phyloP scores from a whole-genome alignment of 805 yeast species.

The Wickerhamiella sergipiensis region DNA sequence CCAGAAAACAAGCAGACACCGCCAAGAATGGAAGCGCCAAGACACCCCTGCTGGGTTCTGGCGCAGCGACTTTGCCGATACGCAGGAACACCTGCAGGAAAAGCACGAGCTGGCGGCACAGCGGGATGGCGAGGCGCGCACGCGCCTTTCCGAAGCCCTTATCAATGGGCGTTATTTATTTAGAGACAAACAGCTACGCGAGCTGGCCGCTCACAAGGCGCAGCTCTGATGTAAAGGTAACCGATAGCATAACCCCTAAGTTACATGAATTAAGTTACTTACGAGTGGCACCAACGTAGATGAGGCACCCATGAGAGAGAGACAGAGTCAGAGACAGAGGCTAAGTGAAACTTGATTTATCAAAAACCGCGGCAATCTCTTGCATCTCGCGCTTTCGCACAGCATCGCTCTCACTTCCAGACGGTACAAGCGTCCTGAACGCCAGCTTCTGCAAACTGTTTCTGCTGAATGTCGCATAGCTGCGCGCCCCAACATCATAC shows the following conservation, averaged over 20 bases:
- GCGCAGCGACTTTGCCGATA: constrained; percentile 43
- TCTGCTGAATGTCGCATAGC: neutral
- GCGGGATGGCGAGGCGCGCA: constrained; percentile 22
- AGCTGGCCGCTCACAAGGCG: neutral
- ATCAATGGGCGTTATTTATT: constrained; percentile 7
- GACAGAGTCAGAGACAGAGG: too few species aligned
- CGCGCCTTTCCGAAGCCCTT: constrained; percentile 7
- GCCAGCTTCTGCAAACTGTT: neutral
- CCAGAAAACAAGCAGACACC: constrained; percentile 15
- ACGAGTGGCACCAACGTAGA: too few species aligned
- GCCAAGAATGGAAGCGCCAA: constrained; percentile 25
- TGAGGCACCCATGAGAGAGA: too few species aligned
- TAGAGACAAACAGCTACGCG: constrained; percentile 7
- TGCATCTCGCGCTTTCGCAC: neutral
- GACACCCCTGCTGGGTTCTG: constrained; percentile 48
- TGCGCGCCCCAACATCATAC: neutral
- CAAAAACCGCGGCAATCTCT: neutral
- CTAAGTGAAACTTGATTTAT: neutral
- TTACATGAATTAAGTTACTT: too few species aligned
- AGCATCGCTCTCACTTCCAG: neutral
- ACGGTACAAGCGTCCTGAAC: too few species aligned
- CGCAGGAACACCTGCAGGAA: constrained; percentile 36
- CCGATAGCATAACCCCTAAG: too few species aligned
- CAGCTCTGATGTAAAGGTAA: too few species aligned
- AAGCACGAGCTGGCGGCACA: constrained; percentile 23